These are phyloP conservation scores for Pyronema omphalodes DNA, from an alignment of 495 filamentous ascomycete species.

Conservation along the genomic window DNA sequence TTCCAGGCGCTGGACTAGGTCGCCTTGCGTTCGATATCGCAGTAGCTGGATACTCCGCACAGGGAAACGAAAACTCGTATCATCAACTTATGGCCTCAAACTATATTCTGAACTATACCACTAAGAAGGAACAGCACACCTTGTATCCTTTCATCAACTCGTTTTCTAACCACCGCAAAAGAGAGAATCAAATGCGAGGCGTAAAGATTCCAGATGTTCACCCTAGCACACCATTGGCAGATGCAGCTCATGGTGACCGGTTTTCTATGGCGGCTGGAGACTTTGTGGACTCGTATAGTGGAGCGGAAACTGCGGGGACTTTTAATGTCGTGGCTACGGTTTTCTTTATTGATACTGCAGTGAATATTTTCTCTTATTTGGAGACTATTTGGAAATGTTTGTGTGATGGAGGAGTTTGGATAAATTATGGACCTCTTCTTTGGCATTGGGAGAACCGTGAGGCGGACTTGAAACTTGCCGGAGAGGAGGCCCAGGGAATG, in stretches of 20 bases:
- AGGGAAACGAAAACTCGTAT: slow-evolving; percentile 93
- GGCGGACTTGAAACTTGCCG: slow-evolving; percentile 10
- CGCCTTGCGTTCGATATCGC: slow-evolving; percentile 75
- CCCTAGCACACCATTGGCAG: slow-evolving; percentile 19
- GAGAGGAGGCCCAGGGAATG: slow-evolving; percentile 12
- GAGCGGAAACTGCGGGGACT: slow-evolving; percentile 1
- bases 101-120: slow-evolving; percentile 57
- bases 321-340: slow-evolving; percentile 31
- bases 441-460: slow-evolving; percentile 23
- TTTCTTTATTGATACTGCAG: slow-evolving; percentile 36
- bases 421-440: slow-evolving; percentile 31
- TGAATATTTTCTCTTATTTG: slow-evolving; percentile 29
- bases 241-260: slow-evolving; percentile 27
- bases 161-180: slow-evolving; percentile 31
- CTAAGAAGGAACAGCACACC: slow-evolving; percentile 13
- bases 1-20: slow-evolving; percentile 80
- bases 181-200: slow-evolving; percentile 26
- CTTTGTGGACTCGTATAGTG: slow-evolving; percentile 33
- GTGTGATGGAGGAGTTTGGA: slow-evolving; percentile 28
- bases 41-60: slow-evolving; percentile 44
- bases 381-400: slow-evolving; percentile 29
- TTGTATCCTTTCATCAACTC: slow-evolving; percentile 30
- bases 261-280: slow-evolving; percentile 63
- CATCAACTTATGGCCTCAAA: slow-evolving; percentile 76
- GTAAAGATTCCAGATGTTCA: slow-evolving; percentile 26